Base-by-base conservation (phyloP, 2,329 filamentous ascomycete genomes). In the Cucurbitaria berberidis region DNA sequence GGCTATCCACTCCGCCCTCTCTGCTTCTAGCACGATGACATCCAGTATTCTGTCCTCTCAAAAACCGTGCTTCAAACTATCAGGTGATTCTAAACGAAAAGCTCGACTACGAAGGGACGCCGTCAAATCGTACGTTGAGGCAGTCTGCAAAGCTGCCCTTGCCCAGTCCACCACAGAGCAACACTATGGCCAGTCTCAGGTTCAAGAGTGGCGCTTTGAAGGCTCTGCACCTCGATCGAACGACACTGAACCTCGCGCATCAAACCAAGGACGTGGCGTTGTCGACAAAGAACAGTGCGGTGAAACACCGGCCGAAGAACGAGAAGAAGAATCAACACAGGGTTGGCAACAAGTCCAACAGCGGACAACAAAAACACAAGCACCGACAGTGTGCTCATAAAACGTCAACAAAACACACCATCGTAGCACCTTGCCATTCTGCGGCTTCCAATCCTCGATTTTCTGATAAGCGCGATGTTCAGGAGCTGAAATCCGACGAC, bases 41-140 rank as follows among this genome's bases (percentile, higher is more conserved):
- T 75, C 74, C 59, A 77, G 64, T 51, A 69, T 75, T 40, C 70
- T 76, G 71, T 80, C 73, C 46, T 76, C 69, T 64, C 60, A 81
- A 76, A 82, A 82, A 80, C 77, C 79, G 74, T 76, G 68, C 74
- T 77, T 77, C 70, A 78, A 78, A 77, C 73, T 81, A 79, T 69
- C 76, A 72, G 66, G 74, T 77, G 67, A 70, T 73, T 74, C 74
- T 77, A 82, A 82, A 81, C 74, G 73, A 64, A 78, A 74, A 72
- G 69, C 72, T 59, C 76, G 74, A 72, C 74, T 76, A 72, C 76
- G 74, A 62, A 70, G 69, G 46, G 69, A 75, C 45, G 72, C 68
- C 18, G 68, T 82, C 69, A 70, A 76, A 66, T 65, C 67, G 24
- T 82, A 82, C 69, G 77, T 79, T 65, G 68, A 78, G 64, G 66